These are phyloP conservation scores for Lindgomyces ingoldianus DNA, from an alignment of 495 filamentous ascomycete genomes.

Conservation along the genomic window DNA sequence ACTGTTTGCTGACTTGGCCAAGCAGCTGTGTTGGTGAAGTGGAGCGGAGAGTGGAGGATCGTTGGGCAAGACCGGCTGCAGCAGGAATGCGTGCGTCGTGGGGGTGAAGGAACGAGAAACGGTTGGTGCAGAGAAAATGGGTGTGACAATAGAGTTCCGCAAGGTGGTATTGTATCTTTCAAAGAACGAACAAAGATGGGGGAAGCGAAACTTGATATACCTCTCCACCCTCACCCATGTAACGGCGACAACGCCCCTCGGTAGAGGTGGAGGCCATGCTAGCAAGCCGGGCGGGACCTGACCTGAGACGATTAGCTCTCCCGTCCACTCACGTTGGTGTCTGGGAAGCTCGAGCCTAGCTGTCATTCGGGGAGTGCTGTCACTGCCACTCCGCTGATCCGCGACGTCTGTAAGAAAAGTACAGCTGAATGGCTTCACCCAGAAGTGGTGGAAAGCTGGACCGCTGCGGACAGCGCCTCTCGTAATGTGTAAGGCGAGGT, in stretches of 20 bases:
- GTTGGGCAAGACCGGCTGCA: slow-evolving; percentile 25
- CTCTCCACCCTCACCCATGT: slow-evolving; percentile 31
- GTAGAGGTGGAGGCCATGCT: slow-evolving; percentile 32
- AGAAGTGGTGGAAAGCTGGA: slow-evolving; percentile 15
- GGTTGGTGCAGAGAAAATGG: slow-evolving; percentile 12
- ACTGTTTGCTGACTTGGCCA: slow-evolving; percentile 30
- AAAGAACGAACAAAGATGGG: slow-evolving; percentile 19
- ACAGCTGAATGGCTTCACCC: slow-evolving; percentile 8
- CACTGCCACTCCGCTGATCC: slow-evolving; percentile 26
- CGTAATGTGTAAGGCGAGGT: slow-evolving; percentile 19
- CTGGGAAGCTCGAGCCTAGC: neutral
- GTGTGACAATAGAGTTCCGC: slow-evolving; percentile 23
- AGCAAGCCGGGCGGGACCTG: slow-evolving; percentile 15
- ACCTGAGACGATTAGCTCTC: slow-evolving; percentile 10
- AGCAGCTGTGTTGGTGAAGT: slow-evolving; percentile 24
- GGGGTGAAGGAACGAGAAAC: slow-evolving; percentile 20
- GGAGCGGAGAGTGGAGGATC: slow-evolving; percentile 16
- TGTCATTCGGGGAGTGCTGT: neutral
- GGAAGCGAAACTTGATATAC: slow-evolving; percentile 29
- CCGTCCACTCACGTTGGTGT: neutral
- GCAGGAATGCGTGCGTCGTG: slow-evolving; percentile 34
- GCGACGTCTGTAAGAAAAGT: no score
- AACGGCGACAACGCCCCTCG: slow-evolving; percentile 14
- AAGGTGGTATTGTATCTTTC: slow-evolving; percentile 15
- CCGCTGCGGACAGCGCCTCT: slow-evolving; percentile 2